A percentile compares a stretch with the other conserved stretches of the same genome.
Conservation (phyloP, 192 early-diverging fungal genomes). For the Linnemannia hyalina region DNA sequence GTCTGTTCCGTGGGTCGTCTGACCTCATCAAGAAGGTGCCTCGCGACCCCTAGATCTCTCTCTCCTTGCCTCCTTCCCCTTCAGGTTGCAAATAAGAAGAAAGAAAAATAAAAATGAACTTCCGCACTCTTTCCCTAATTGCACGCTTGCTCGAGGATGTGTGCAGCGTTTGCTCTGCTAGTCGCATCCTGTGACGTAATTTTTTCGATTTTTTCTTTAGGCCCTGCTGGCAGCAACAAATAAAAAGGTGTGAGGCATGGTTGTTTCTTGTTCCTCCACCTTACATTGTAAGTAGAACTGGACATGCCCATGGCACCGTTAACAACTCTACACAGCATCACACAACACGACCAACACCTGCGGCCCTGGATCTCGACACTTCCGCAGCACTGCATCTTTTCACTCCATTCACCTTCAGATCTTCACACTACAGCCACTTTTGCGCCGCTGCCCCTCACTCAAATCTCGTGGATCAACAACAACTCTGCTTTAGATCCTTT, state of each 20-base stretch:
- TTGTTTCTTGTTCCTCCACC: constrained; percentile 1
- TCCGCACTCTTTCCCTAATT: background rate
- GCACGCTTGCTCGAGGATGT: background rate
- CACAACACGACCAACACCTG: background rate
- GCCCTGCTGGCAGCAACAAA: constrained; percentile 2
- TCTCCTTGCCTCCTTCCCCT: background rate
- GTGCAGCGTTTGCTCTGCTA: background rate
- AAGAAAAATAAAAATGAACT: background rate
- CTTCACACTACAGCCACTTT: background rate
- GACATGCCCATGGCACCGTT: background rate
- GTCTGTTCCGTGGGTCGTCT: constrained; percentile 52
- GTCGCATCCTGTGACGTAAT: background rate
- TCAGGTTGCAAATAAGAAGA: background rate
- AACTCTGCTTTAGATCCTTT: background rate
- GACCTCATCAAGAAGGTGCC: constrained; percentile 43
- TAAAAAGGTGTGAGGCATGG: background rate
- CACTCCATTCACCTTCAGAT: background rate
- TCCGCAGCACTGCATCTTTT: background rate
- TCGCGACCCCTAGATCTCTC: background rate
- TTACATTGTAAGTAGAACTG: constrained; percentile 9
- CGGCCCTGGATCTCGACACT: background rate
- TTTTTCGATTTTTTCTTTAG: background rate
- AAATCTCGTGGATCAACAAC: background rate
- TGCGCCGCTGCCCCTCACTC: background rate
- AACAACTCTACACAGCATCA: background rate